A percentile compares a stretch with the other conserved stretches of the same genome.
phyloP scores from a whole-genome alignment of 2,329 filamentous ascomycete species.

The Aspergillus uvarum region DNA sequence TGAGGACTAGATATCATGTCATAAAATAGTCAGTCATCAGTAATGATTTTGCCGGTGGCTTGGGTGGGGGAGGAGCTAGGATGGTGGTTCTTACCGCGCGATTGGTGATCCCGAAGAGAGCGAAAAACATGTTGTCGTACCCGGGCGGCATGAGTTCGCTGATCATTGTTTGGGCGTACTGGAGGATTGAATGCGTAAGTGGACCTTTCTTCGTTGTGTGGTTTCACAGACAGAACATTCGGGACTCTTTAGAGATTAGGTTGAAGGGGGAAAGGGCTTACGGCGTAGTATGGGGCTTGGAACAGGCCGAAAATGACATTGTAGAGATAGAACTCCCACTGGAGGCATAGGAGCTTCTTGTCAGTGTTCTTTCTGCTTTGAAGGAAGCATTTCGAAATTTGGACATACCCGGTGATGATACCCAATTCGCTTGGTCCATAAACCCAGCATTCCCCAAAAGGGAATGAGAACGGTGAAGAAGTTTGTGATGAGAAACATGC shows the following conservation, averaged over 20 bases:
- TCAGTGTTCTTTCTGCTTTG: neutral
- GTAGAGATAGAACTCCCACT: constrained; percentile 48
- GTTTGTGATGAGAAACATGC: constrained; percentile 46
- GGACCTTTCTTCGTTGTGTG: neutral
- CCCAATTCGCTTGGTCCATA: constrained; percentile 41
- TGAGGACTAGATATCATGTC: constrained; percentile 32
- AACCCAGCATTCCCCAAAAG: constrained; percentile 45
- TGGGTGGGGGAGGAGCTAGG: neutral
- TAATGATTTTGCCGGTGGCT: neutral
- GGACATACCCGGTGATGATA: constrained; percentile 38
- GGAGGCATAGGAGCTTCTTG: neutral
- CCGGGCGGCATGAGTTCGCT: constrained; percentile 45
- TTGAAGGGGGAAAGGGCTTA: constrained; percentile 14
- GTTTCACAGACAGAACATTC: neutral
- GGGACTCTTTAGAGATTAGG: neutral
- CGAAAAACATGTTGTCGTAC: constrained; percentile 49
- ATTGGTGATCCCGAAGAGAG: constrained; percentile 46
- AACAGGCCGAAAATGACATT: constrained; percentile 46
- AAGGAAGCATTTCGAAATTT: no score
- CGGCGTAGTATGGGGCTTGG: constrained; percentile 45
- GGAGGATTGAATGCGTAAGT: neutral
- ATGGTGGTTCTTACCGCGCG: constrained; percentile 35
- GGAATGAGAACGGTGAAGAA: constrained; percentile 44
- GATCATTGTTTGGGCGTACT: constrained; percentile 48
- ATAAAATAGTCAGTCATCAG: neutral